Evolutionary conservation across 176 grass and related monocot genomes (phyloP), one percentile per base, ranked within the genome.

Genomic region (Oryza australiensis): DNA sequence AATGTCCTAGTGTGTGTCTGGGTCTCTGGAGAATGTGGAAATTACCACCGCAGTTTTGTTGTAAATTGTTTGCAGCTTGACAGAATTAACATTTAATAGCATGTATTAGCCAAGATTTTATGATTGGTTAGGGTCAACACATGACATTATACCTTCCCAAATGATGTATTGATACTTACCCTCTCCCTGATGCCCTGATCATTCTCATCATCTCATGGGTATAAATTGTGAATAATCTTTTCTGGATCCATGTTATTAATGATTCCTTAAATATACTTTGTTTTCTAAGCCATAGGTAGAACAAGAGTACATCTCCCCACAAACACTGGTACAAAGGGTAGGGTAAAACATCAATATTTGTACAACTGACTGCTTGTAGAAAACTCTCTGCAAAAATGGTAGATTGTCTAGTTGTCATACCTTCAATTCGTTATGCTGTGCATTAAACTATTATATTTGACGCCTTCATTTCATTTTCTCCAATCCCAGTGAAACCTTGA

Each of bases 51-150:
- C 83, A 83, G 48, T 86, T 90, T 86, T 86, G 88, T 68, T 79
- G 88, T 86, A 90, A 86, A 83, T 86, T 86, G 78, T 62, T 86
- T 73, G 48, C 26, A 74, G 68, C 74, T 67, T 29, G 62, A 38
- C 22, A 90, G 73, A 53, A 53, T 83, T 7, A 73, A 24, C 55
- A 51, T 20, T 46, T 46, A 46, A 24, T 12, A 76, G 77, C 12
- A 26, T 64, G 55, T 71, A 51, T 20, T 69, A 63, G 0, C 0
- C 23, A 68, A 57, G 27, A 74, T 63, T 70, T 62, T 33, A 41
- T 75, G 82, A 43, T 79, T n/a, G 30, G 2, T 81, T 85, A 70
- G 32, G 45, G 66, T 34, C 32, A 53, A 85, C 26, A 57, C 71
- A 40, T 70, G 27, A 71, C 70, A 32, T 8, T 24, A 29, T 84